Conservation (phyloP, 2,329 filamentous ascomycete species). For the Onygena corvina region DNA sequence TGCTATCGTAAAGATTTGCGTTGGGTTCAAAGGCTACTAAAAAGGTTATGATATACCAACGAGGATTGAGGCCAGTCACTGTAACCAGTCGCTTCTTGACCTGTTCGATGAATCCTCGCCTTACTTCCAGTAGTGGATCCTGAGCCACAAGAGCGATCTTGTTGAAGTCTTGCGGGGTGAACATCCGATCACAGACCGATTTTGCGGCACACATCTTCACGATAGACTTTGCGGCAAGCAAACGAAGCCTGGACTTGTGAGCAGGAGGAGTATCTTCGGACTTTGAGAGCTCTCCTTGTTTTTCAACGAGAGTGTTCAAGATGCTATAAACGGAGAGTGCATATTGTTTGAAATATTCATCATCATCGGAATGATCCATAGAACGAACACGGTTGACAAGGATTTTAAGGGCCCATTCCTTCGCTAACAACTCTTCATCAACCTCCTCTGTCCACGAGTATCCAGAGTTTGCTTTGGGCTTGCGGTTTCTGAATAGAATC, state of each 20-base stretch:
- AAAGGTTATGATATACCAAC: constrained; percentile 86
- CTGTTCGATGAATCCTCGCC: constrained; percentile 66
- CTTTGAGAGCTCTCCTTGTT: constrained; percentile 70
- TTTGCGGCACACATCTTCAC: constrained; percentile 74
- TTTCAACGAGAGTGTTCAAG: constrained; percentile 61
- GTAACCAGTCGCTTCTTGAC: constrained; percentile 58
- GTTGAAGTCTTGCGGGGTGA: constrained; percentile 66
- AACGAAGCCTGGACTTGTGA: constrained; percentile 68
- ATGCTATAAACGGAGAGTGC: constrained; percentile 63
- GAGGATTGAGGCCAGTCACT: constrained; percentile 58
- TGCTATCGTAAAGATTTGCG: constrained; percentile 56
- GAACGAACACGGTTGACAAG: constrained; percentile 74
- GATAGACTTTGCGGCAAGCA: constrained; percentile 66
- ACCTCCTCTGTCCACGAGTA: constrained; percentile 58
- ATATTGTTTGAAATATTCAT: constrained; percentile 36
- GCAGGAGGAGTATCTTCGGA: constrained; percentile 60
- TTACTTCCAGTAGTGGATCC: constrained; percentile 61
- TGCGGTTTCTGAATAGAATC: constrained; percentile 57
- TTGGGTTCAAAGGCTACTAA: constrained; percentile 83
- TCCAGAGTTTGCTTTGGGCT: constrained; percentile 38
- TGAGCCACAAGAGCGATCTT: constrained; percentile 69
- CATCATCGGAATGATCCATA: constrained; percentile 39
- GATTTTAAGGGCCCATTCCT: constrained; percentile 70
- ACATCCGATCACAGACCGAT: constrained; percentile 57
- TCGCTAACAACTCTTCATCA: constrained; percentile 72